These are phyloP conservation scores for Penicillium sp. DNA, from an alignment of 2,329 filamentous ascomycete species.

Conservation along the genomic window DNA sequence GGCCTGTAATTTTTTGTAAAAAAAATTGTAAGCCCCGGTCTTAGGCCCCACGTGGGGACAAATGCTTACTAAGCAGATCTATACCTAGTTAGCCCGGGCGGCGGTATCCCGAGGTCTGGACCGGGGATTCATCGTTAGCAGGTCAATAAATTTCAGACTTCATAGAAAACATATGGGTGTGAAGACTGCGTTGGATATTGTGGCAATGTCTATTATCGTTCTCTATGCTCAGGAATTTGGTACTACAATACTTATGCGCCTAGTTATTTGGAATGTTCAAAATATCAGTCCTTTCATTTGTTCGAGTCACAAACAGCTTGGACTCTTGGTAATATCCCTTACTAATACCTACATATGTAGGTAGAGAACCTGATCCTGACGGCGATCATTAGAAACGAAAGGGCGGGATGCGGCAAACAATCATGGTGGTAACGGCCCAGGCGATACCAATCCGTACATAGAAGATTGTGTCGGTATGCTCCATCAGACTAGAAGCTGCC, in stretches of 20 bases:
- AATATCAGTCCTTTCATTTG: neutral
- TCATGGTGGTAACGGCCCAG: no score
- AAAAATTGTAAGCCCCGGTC: slow-evolving; percentile 6
- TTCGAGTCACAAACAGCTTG: neutral
- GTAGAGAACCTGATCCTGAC: neutral
- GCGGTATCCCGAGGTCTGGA: neutral
- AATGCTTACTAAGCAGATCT: slow-evolving; percentile 32
- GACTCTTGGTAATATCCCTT: neutral
- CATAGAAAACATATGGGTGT: no score
- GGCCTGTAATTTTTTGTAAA: slow-evolving; percentile 10
- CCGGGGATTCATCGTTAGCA: no score
- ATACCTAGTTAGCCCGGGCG: neutral
- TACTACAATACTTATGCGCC: no score
- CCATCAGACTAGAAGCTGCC: neutral
- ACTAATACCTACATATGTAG: neutral
- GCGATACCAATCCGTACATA: no score
- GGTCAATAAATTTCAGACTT: neutral
- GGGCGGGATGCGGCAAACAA: neutral
- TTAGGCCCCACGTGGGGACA: slow-evolving; percentile 5
- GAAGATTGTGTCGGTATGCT: no score
- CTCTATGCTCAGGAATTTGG: neutral
- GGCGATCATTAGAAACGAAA: no score
- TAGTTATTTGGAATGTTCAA: neutral
- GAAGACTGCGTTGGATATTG: neutral
- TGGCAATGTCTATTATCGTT: neutral